A percentile compares a stretch with the other conserved stretches of the same genome.
Conservation (phyloP, 352 stramenopile species). For the Pythium periplocum region DNA sequence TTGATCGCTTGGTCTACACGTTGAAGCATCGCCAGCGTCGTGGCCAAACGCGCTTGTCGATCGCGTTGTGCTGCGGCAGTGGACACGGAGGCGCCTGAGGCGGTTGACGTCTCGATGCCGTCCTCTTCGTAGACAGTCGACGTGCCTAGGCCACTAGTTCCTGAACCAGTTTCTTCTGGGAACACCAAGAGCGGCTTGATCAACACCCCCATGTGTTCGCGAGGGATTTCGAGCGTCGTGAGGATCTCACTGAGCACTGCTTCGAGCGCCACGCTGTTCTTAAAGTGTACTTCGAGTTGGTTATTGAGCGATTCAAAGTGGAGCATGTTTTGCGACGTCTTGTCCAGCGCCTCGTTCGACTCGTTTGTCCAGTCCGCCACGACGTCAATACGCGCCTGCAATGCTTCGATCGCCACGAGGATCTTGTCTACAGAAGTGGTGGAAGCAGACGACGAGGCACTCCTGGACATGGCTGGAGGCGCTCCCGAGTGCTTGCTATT, state of each 20-base stretch:
- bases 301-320: conserved; percentile 81
- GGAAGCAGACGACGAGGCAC: neutral
- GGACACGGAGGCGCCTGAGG: neutral
- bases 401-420: conserved; percentile 41
- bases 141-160: no score
- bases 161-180: conserved; percentile 20
- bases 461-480: no score
- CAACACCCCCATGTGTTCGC: conserved; percentile 48
- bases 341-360: conserved; percentile 44
- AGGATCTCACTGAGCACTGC: conserved; percentile 48
- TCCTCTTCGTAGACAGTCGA: conserved; percentile 1
- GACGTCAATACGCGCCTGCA: conserved; percentile 36
- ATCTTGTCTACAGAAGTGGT: conserved; percentile 54
- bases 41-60: conserved; percentile 24
- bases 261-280: conserved; percentile 66
- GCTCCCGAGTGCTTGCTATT: no score
- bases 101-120: conserved; percentile 5
- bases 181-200: conserved; percentile 48
- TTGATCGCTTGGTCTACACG: conserved; percentile 51
- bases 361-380: conserved; percentile 61
- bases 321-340: conserved; percentile 62
- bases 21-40: conserved; percentile 35
- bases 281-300: conserved; percentile 75
- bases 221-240: conserved; percentile 39
- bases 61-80: conserved; percentile 10